Percentiles rank a stretch among this genome's conserved stretches.
Evolutionary conservation across 768 basidiomycete species (phyloP).

Genomic region (Lepiota brunneoincarnata): DNA sequence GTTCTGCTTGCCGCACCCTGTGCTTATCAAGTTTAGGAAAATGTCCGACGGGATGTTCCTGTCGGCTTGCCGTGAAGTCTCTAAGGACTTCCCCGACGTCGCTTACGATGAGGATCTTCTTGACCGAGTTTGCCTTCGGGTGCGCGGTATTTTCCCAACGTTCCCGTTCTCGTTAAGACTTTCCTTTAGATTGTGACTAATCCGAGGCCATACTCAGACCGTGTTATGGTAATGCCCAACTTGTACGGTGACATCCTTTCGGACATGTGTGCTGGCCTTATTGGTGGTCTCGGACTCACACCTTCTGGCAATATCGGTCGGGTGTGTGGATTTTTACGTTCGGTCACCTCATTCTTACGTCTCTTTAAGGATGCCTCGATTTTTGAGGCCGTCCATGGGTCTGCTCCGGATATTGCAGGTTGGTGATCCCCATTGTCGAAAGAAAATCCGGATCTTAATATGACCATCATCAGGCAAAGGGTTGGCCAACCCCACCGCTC

Average conservation of each 20-base stretch:
- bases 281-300: conserved; percentile 95
- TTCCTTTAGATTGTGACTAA: conserved; percentile 78
- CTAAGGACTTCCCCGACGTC: conserved; percentile 93
- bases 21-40: conserved; percentile 61
- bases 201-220: conserved; percentile 89
- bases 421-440: conserved; percentile 18
- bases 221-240: conserved; percentile 99
- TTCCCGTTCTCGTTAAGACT: not conserved
- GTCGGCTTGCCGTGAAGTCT: conserved; percentile 93
- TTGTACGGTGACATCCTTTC: conserved; percentile 94
- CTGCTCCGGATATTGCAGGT: conserved; percentile 98
- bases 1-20: not conserved
- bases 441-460: not conserved
- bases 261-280: conserved; percentile 98
- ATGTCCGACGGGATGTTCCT: conserved; percentile 99
- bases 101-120: conserved; percentile 95
- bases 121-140: conserved; percentile 94
- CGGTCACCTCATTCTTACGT: conserved; percentile 12
- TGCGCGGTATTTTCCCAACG: conserved; percentile 25
- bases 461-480: conserved; percentile 61
- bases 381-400: conserved; percentile 99
- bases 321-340: conserved; percentile 39
- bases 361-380: conserved; percentile 86
- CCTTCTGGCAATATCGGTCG: conserved; percentile 98
- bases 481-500: conserved; percentile 98